These are phyloP conservation scores for Ogataea pini DNA, from an alignment of 805 yeast species.

Conservation along the genomic window DNA sequence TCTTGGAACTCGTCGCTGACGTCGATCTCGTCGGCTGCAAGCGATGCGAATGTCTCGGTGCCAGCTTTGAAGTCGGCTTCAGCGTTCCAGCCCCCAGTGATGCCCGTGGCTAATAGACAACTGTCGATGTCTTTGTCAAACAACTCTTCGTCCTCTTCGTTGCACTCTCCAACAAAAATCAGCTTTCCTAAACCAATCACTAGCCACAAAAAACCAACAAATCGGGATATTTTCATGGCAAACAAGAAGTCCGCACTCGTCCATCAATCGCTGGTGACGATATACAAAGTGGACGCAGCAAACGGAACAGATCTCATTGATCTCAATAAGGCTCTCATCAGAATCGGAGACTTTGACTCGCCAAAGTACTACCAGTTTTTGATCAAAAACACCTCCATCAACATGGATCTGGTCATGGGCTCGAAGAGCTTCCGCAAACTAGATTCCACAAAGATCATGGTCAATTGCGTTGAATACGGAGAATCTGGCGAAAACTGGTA, in stretches of 20 bases:
- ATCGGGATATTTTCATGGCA: slow-evolving; percentile 6
- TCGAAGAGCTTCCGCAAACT: slow-evolving; percentile 12
- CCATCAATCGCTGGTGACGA: slow-evolving; percentile 12
- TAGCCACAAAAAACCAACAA: slow-evolving; percentile 3
- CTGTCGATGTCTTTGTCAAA: not conserved
- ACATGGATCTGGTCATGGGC: slow-evolving; percentile 18
- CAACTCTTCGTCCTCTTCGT: slow-evolving; percentile 6
- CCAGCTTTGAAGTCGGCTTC: not conserved
- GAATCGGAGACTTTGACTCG: slow-evolving; percentile 19
- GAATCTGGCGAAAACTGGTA: slow-evolving; percentile 12
- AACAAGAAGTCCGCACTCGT: slow-evolving; percentile 11
- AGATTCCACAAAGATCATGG: slow-evolving; percentile 7
- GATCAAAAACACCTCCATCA: slow-evolving; percentile 14
- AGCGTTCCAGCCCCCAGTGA: slow-evolving; percentile 8
- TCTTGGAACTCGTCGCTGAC: slow-evolving; percentile 19
- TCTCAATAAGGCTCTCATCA: slow-evolving; percentile 14
- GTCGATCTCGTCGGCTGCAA: slow-evolving; percentile 14
- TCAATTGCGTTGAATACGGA: slow-evolving; percentile 23
- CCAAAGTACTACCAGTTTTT: slow-evolving; percentile 13
- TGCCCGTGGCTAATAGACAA: slow-evolving; percentile 10
- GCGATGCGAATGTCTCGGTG: not conserved
- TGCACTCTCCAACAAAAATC: slow-evolving; percentile 9
- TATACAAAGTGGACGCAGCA: slow-evolving; percentile 9
- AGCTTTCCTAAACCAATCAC: slow-evolving; percentile 9
- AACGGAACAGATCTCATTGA: not conserved